phyloP scores from a whole-genome alignment of 2,329 filamentous ascomycete genomes.

The Scortechinia acanthostroma region DNA sequence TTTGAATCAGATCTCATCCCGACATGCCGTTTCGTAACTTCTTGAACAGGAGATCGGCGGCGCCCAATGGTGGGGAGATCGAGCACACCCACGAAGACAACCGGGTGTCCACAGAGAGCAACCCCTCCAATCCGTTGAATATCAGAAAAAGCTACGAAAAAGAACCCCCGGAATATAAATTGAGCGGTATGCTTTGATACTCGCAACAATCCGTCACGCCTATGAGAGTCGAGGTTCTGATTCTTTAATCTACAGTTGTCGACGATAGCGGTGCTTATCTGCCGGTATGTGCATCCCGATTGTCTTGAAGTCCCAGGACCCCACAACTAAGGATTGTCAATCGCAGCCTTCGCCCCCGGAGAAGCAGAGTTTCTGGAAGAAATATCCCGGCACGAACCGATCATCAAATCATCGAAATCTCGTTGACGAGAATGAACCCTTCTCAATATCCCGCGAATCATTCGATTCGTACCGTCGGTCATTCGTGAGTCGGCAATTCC shows the following conservation, averaged over 20 bases:
- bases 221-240: neutral
- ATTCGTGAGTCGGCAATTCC: conserved; percentile 60
- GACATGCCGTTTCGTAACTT: conserved; percentile 3
- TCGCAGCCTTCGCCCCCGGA: conserved; percentile 80
- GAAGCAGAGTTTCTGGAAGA: conserved; percentile 73
- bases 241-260: conserved; percentile 58
- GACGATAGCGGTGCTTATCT: conserved; percentile 93
- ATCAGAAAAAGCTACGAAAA: neutral
- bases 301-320: conserved; percentile 5
- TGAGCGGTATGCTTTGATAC: neutral
- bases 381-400: conserved; percentile 44
- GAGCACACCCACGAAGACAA: neutral
- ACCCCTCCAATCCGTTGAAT: neutral
- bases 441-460: conserved; percentile 90
- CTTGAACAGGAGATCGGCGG: neutral
- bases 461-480: conserved; percentile 95
- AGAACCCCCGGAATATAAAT: neutral
- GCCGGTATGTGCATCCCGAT: conserved; percentile 51
- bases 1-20: too few species aligned
- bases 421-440: conserved; percentile 79
- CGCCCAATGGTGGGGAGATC: neutral
- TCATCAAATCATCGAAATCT: conserved; percentile 47
- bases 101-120: neutral
- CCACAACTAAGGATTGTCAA: conserved; percentile 4
- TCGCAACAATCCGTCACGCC: neutral